Evolutionary conservation across 2,329 filamentous ascomycete genomes (phyloP), one percentile per base, ranked within the genome.

Genomic region (Lecanicillium sp.): DNA sequence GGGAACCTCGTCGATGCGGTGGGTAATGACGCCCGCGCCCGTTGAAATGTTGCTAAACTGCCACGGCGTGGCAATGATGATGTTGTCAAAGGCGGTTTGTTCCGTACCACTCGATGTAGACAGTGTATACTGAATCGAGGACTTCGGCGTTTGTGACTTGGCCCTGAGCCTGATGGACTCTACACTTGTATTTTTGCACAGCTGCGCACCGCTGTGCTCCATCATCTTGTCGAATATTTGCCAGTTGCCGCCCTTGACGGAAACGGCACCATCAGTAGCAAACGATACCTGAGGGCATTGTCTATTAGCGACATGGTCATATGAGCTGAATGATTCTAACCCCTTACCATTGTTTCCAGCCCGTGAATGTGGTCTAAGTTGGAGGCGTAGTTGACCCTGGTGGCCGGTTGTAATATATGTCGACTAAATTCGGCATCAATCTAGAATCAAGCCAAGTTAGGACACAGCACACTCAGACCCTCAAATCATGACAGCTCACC

Each of bases 301-400:
- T n/a, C n/a, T 3, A 34, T 19, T 5, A 6, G 4, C n/a, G 17
- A 12, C 5, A 5, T 22, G 12, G n/a, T n/a, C 14, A 17, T 12
- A 27, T 28, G 10, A 37, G 28, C 19, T 10, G 20, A 14, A 29
- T n/a, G n/a, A n/a, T n/a, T n/a, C n/a, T n/a, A n/a, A n/a, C n/a
- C n/a, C n/a, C 22, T 6, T 25, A 25, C 77, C 83, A 96, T 87
- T 2, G 89, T 79, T 52, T 94, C 87, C 1, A 98, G 64, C 0
- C 87, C 92, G 53, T 97, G 89, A 34, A 97, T 92, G 27, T 79
- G 67, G n/a, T 69, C 75, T 11, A 97, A 61, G 49, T 97, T 96
- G 35, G 89, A 87, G 1, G 85, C 92, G 61, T 96, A 98, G 60
- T 97, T 97, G 46, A 96, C 90, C 15, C 92, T 75, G 1, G 92